Percentiles rank a stretch among this genome's conserved stretches.
Conservation (phyloP, 805 yeast genomes). For the Saturnispora quitensis region DNA sequence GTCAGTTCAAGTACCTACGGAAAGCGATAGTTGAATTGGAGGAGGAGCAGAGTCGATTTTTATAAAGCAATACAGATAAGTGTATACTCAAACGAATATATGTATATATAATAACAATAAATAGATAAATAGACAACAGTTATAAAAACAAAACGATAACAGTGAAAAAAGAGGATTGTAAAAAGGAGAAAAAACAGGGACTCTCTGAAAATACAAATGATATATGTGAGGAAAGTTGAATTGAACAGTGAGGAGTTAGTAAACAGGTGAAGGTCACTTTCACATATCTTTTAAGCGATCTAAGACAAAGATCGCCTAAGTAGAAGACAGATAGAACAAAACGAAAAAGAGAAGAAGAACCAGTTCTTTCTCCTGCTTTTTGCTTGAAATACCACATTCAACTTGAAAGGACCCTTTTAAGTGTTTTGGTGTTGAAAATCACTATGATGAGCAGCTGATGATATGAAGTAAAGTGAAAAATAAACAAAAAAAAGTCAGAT, state of each 20-base stretch:
- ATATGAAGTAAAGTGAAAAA: background rate
- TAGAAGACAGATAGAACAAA: background rate
- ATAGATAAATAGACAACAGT: background rate
- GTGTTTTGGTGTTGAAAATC: background rate
- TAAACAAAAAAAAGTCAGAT: no score
- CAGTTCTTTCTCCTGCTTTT: background rate
- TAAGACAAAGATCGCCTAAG: background rate
- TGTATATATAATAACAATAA: background rate
- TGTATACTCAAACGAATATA: background rate
- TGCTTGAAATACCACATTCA: background rate
- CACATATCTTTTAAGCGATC: background rate
- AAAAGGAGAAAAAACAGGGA: background rate
- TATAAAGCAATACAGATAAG: background rate
- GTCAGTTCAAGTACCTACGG: conserved; percentile 43
- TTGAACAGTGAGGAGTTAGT: background rate
- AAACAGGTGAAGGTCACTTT: background rate
- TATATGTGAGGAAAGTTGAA: background rate
- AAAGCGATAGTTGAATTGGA: conserved; percentile 22
- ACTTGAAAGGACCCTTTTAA: background rate
- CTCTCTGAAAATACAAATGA: background rate
- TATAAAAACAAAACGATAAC: background rate
- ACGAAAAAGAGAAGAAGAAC: background rate
- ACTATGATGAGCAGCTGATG: background rate
- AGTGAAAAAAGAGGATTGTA: background rate
- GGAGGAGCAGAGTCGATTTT: background rate